Base-by-base conservation (phyloP, 208 protist species). In the Trichomonas vaginalis region DNA sequence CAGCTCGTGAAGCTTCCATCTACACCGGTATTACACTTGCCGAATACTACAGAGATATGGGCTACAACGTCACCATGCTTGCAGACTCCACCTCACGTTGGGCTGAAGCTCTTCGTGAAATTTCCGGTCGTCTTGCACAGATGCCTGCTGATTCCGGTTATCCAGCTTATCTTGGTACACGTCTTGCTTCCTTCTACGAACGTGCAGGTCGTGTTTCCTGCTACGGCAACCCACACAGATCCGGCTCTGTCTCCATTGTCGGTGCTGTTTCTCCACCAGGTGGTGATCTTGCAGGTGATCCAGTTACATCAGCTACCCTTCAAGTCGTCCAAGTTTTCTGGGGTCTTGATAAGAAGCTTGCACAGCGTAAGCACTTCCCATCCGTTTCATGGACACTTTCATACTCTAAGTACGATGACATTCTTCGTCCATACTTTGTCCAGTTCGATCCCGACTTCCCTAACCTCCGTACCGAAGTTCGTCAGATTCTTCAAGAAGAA, bases 361-460 rank as follows among this genome's bases (percentile, higher is more conserved):
- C 99, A 4, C 99, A 99, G 98, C 97, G 99, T 95, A 99, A 99
- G 98, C 99, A 99, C 98, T 99, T 99, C 98, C 99, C 99, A 48
- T 99, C 99, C 14, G 98, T 99, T 48, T 99, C 99, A 97, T 99
- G 99, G 99, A 97, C 99, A 46, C 98, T 99, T 96, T 99, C 98
- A 9, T 99, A 99, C 97, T 99, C 98, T 49, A 99, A 99, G 97
- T 99, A 99, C 97, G 97, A 98, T 45, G 98, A 99, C 95, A 97
- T 98, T 0, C 97, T 99, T n/a, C 98, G 99, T 96, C 97, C 98
- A 86, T 99, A 98, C 97, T 99, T 99, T 97, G 98, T 99, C 96
- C 97, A 98, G 12, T 40, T 79, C 96, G 98, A 99, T 96, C 87
- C 97, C 15, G 98, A 99, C 96, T 99, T 99, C 97, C 97, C 99